Conservation (phyloP, 257 asterid species). For the Dorcoceras hygrometricum region DNA sequence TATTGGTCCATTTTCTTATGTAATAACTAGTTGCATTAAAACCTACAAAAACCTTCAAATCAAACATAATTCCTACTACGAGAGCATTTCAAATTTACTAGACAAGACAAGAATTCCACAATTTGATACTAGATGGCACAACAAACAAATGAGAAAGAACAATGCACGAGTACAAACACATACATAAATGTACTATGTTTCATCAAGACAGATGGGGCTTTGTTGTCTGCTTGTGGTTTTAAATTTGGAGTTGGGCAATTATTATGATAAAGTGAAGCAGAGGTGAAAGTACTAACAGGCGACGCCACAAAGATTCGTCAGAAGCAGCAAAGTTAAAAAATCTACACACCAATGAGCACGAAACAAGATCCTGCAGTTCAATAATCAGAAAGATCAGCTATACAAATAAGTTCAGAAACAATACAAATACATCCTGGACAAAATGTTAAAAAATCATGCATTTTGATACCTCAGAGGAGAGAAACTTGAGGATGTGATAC, state of each 20-base stretch:
- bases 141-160: background rate
- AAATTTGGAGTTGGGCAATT: slow-evolving; percentile 1
- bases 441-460: background rate
- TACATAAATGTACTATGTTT: background rate
- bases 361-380: slow-evolving; percentile 66
- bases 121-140: background rate
- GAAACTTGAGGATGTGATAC: slow-evolving; percentile 70
- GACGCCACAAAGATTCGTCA: slow-evolving; percentile 83
- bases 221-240: slow-evolving; percentile 1
- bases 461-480: slow-evolving; percentile 65
- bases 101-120: background rate
- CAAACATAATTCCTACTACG: background rate
- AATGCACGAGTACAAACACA: background rate
- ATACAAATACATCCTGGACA: background rate
- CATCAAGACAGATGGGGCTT: slow-evolving; percentile 7
- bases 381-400: slow-evolving; percentile 17
- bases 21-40: background rate
- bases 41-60: background rate
- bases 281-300: slow-evolving; percentile 57
- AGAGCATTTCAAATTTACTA: background rate
- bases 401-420: background rate
- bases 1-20: background rate
- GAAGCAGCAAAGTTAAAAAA: slow-evolving; percentile 68
- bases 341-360: slow-evolving; percentile 77
- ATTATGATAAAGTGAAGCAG: slow-evolving; percentile 1